Base-by-base conservation (phyloP, 306 rosid genomes). In the Rosa rugosa region DNA sequence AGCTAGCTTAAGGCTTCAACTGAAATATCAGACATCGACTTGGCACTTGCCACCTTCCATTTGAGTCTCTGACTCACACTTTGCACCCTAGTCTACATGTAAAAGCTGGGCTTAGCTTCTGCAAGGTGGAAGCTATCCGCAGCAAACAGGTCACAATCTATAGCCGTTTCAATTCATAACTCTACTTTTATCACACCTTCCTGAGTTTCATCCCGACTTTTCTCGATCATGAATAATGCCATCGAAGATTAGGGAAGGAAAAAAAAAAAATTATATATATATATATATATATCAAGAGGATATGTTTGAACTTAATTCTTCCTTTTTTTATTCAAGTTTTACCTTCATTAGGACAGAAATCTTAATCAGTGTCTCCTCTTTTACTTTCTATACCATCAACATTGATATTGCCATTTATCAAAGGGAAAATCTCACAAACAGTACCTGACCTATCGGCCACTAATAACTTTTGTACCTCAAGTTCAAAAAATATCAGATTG, bases 41-140 rank as follows among this genome's bases (percentile, higher is more conserved):
- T 65, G 45, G 44, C 45, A 65, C 40, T 66, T 5, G 14, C 25
- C 71, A 66, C 47, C 71, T 38, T 66, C 71, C 69, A 64, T 31
- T 34, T 44, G 69, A 64, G 69, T 64, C 69, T 63, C 69, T 64
- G 69, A 13, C 69, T 64, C 69, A 16, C 69, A 64, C 11, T 31
- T 64, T 63, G 8, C 44, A 17, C 69, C 11, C 42, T 9, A 36
- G 11, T 34, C 69, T 64, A 44, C 69, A 64, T 31, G 69, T 64
- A 64, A 64, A 64, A 34, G 69, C 69, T 16, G 69, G 44, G 44
- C 22, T 64, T 34, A 64, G 44, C 44, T 64, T 34, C 44, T 64
- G 42, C 69, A 64, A 64, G 34, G 69, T 64, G 69, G 69, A 31
- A 34, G 69, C 69, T 64, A 64, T 16, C 10, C n/a, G 9, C 69